These are phyloP conservation scores for Acmispon strigosus DNA, from an alignment of 306 rosid genomes.

Conservation along the genomic window DNA sequence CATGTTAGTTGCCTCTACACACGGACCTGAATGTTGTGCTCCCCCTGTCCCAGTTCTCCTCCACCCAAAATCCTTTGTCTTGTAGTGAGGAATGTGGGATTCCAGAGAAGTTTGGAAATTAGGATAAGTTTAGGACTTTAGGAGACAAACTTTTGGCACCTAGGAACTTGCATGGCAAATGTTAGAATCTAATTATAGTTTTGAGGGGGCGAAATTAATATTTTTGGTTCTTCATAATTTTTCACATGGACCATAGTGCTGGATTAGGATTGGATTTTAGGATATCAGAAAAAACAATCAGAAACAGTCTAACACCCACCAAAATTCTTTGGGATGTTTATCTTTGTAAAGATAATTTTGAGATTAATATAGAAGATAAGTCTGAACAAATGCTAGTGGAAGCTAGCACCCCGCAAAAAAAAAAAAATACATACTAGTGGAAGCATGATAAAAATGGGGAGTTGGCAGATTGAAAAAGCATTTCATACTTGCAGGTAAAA, in stretches of 20 bases:
- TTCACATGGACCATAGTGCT: background rate
- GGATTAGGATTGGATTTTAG: background rate
- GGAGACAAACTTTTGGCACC: conserved; percentile 17
- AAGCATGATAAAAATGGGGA: conserved; percentile 18
- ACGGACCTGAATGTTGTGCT: conserved; percentile 22
- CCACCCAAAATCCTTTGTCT: conserved; percentile 30
- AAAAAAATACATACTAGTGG: conserved; percentile 23
- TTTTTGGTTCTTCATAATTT: background rate
- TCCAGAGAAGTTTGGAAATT: conserved; percentile 8
- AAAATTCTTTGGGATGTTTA: conserved; percentile 12
- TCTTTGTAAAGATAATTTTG: background rate
- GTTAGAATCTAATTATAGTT: background rate
- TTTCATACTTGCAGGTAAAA: conserved; percentile 4
- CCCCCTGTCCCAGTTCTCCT: conserved; percentile 24
- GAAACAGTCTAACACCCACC: background rate
- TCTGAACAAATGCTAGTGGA: conserved; percentile 18
- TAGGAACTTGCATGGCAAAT: conserved; percentile 3
- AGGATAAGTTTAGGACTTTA: background rate
- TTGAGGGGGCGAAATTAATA: background rate
- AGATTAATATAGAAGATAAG: background rate
- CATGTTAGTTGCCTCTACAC: conserved; percentile 40
- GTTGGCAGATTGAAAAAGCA: conserved; percentile 4
- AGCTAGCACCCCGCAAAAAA: too few relatives aligned
- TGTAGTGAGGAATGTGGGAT: conserved; percentile 14
- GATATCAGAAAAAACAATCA: background rate